phyloP scores from a whole-genome alignment of 371 early-diverging fungal species.

The Quaeritorhiza haematococci region DNA sequence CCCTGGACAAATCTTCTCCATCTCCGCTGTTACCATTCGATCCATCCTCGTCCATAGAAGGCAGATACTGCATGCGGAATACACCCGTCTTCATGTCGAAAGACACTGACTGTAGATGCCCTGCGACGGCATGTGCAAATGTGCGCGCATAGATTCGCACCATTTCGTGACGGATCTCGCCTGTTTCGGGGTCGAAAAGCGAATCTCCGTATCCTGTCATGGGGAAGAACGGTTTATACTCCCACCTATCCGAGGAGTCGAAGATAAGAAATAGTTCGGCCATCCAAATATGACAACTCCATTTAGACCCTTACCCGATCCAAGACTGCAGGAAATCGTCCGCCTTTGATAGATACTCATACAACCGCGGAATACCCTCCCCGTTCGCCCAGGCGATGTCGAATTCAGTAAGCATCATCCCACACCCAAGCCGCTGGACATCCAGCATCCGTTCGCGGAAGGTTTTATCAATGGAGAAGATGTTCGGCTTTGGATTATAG shows the following conservation, averaged over 20 bases:
- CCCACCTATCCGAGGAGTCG: no score
- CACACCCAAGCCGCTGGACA: slow-evolving; percentile 10
- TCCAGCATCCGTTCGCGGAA: slow-evolving; percentile 4
- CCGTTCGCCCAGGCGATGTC: slow-evolving; percentile 13
- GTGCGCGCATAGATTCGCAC: slow-evolving; percentile 15
- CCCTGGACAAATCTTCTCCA: no score
- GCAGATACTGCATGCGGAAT: slow-evolving; percentile 4
- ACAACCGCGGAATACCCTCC: not conserved
- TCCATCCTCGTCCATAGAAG: no score
- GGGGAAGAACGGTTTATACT: not conserved
- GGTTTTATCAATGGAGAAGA: not conserved
- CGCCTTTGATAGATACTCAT: slow-evolving; percentile 8
- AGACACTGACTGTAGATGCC: slow-evolving; percentile 4
- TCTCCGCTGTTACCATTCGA: no score
- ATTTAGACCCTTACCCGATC: no score
- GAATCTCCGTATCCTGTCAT: slow-evolving; percentile 1
- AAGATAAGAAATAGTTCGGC: no score
- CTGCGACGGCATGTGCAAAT: slow-evolving; percentile 18
- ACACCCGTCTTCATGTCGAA: slow-evolving; percentile 15
- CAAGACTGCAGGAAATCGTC: slow-evolving; percentile 19
- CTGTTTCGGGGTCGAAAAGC: slow-evolving; percentile 7
- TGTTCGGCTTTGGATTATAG: slow-evolving; percentile 16
- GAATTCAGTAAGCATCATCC: slow-evolving; percentile 23
- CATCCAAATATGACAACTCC: no score
- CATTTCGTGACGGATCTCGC: slow-evolving; percentile 20